Base-by-base conservation (phyloP, 495 filamentous ascomycete genomes). In the Aspergillus nidulans region DNA sequence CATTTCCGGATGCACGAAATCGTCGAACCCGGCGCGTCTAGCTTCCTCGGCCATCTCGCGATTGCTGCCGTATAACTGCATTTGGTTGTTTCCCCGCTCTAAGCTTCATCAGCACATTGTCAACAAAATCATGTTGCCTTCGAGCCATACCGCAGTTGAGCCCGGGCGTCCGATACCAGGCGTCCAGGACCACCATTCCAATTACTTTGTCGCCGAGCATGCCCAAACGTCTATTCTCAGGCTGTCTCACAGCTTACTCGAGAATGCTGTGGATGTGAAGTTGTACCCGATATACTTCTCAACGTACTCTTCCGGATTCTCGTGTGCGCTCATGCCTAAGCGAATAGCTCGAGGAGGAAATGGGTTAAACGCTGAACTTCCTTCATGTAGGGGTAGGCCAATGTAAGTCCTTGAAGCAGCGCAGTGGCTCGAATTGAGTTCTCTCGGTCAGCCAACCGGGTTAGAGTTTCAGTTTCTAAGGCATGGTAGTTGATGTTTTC, bases 201-300 rank as follows among this genome's bases (percentile, higher is more conserved):
- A 52, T 21, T 9, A 52, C 36, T 7, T 52, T 52, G 23, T 52
- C 49, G 10, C 49, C 49, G 2, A 52, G 38, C 13, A 52, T 4
- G 1, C 34, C 49, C 9, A 52, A 20, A 20, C 49, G 49, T 28
- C 19, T 26, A 20, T 41, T 41, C 4, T 26, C 12, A 2, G n/a
- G 13, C n/a, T 28, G 19, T 6, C 13, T 45, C 9, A 53, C 10
- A 3, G 42, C 40, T 18, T 46, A 40, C 24, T 43, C 5, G 6
- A 44, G 13, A 21, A 43, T 30, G 4, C 20, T 28, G 3, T 45
- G 21, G 38, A 30, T 38, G 1, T 44, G 15, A 21, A 45, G 15
- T 16, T 21, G 20, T 51, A 51, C 1, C 28, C 46, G 7, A 36
- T 49, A 6, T 34, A 21, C 6, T 1, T 21, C 10, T 49, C 15